Evolutionary conservation across 2,329 filamentous ascomycete species (phyloP), one percentile per base, ranked within the genome.

Genomic region (Plenodomus tracheiphilus): DNA sequence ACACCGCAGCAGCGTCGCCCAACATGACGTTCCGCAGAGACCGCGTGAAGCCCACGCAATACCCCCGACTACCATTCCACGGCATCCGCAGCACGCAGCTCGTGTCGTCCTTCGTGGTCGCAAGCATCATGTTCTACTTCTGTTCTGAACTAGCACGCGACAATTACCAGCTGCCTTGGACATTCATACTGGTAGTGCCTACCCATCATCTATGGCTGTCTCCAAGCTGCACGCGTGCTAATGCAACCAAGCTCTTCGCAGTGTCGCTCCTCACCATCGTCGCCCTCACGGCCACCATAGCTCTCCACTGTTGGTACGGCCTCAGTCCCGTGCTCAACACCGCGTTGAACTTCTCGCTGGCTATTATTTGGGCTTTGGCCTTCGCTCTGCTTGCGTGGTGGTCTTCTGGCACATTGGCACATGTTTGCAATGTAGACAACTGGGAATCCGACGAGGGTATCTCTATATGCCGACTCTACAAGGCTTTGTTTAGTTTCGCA

Each of bases 401-500:
- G 73, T 76, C 79, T 61, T 75, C 75, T 35, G 71, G 74, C 41
- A 84, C 82, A 0, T 69, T 85, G 45, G 64, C 71, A 7, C 77
- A 81, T 48, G 71, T 75, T 49, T 85, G 82, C 70, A 76, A 72
- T 38, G 59, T 68, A 2, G 61, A 68, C 17, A 76, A 77, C 62
- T 85, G 82, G 82, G 75, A 76, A n/a, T 77, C 77, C 28, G 73
- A 77, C 1, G 74, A 76, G 2, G 83, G 82, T 2, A 76, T 84
- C 46, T 76, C 77, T 65, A 75, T 85, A 39, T 85, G 82, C 62
- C 69, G 79, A 44, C 71, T 77, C 47, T 85, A 84, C 75, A 85
- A 85, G 67, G 77, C 79, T 10, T 69, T 85, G n/a, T 85, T 83
- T 67, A 71, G 77, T 25, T 85, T 85, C 63, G 74, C 76, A 4